A percentile compares a stretch with the other conserved stretches of the same genome.
Evolutionary conservation across 2,329 filamentous ascomycete genomes (phyloP).

Genomic region (Cadophora malorum): DNA sequence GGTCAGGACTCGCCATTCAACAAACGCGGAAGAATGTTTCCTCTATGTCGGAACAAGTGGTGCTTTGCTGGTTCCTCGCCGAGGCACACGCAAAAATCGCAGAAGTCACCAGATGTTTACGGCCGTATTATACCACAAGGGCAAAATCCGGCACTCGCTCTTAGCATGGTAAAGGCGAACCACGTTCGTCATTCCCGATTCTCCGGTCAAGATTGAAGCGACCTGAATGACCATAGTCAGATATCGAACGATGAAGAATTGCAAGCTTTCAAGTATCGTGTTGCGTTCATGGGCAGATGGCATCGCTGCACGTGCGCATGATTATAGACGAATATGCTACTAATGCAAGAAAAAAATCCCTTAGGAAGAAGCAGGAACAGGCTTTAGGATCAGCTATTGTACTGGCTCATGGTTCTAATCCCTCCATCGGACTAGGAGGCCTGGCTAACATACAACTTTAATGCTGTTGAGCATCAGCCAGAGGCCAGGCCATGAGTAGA

Average conservation of each 20-base stretch:
- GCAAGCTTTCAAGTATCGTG: neutral
- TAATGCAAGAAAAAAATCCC: neutral
- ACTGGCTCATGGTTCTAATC: neutral
- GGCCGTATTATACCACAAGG: neutral
- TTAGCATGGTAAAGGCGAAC: neutral
- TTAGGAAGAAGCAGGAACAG: neutral
- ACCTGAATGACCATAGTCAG: neutral
- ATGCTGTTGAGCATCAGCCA: neutral
- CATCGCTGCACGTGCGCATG: neutral
- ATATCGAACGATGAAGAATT: neutral
- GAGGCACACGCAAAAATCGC: neutral
- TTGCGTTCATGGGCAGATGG: too few relatives aligned
- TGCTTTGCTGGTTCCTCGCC: neutral
- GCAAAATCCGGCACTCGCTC: neutral
- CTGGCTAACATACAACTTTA: neutral
- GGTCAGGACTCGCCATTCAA: neutral
- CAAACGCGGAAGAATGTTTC: neutral
- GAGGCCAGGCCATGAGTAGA: neutral
- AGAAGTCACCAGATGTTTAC: neutral
- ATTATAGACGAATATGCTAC: neutral
- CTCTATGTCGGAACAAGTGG: neutral
- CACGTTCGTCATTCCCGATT: too few relatives aligned
- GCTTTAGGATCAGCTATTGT: neutral
- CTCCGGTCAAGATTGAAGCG: neutral
- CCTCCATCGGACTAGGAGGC: neutral